A percentile compares a stretch with the other conserved stretches of the same genome.
These are phyloP conservation scores for Saccharomyces hybrid DNA, from an alignment of 1,139 yeast genomes.

Conservation along the genomic window DNA sequence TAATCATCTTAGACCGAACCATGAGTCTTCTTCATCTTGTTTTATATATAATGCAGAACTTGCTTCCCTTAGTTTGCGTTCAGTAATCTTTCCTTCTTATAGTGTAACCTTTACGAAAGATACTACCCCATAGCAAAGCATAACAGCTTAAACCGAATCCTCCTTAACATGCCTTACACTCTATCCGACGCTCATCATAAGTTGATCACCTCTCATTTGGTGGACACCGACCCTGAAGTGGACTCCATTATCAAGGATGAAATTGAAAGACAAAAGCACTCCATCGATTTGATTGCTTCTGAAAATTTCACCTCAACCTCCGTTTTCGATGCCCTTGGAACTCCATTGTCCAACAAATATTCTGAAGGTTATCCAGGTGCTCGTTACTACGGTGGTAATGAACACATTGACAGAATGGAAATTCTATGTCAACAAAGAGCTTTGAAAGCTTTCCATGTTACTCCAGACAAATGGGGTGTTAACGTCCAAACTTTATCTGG, in stretches of 20 bases:
- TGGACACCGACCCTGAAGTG: slow-evolving; percentile 77
- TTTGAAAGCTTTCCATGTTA: slow-evolving; percentile 70
- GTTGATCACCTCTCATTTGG: slow-evolving; percentile 59
- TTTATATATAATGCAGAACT: background rate
- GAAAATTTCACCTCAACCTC: slow-evolving; percentile 96
- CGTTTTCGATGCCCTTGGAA: slow-evolving; percentile 93
- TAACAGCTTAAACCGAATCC: background rate
- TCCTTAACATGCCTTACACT: slow-evolving; percentile 39
- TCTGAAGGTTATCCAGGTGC: slow-evolving; percentile 88
- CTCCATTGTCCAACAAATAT: slow-evolving; percentile 91
- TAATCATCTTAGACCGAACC: background rate
- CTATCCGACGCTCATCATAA: slow-evolving; percentile 58
- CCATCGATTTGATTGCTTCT: slow-evolving; percentile 89
- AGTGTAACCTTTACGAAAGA: background rate
- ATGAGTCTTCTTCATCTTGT: background rate
- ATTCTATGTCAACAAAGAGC: slow-evolving; percentile 89
- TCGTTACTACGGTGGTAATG: slow-evolving; percentile 84
- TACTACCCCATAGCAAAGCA: background rate
- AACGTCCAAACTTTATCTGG: slow-evolving; percentile 95
- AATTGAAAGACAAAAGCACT: slow-evolving; percentile 87
- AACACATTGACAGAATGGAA: slow-evolving; percentile 92
- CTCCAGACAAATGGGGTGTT: slow-evolving; percentile 91
- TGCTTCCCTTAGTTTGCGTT: background rate
- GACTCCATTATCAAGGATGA: slow-evolving; percentile 78
- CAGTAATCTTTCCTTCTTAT: background rate